Evolutionary conservation across 306 rosid genomes (phyloP), one percentile per base, ranked within the genome.

Genomic region (Cucurbita pepo): DNA sequence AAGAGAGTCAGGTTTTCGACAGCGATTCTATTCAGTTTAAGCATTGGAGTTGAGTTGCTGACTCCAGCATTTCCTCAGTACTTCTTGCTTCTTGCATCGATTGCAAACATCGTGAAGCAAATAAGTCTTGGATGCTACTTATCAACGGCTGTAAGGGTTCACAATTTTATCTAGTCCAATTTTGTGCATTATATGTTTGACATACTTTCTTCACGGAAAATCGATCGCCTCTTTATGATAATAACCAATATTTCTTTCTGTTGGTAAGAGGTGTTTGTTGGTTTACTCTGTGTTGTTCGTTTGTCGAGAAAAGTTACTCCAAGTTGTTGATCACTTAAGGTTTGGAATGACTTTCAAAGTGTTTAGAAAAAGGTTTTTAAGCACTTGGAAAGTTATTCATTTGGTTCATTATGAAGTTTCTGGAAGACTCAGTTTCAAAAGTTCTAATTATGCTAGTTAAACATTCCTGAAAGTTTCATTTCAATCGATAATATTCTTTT

Each of bases 1-100:
- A 77, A 92, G 98, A 87, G 98, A 72, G 98, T 93, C 80, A 82
- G 98, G 85, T 93, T 90, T 72, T 76, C 83, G 9, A 90, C 98
- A 0, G 86, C 98, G 1, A 83, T 90, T 77, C 73, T 90, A 51
- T 90, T 88, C 84, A 87, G 77, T 76, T 83, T 87, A 78, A 86
- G 98, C 85, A 80, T 90, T 69, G 96, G 93, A 81, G 91, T 93
- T 59, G 98, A 93, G 85, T 80, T 90, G 83, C 84, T 93, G 75
- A 93, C 98, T 69, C 96, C 98, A 36, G 75, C 74, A 50, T 85
- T 85, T 81, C 96, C 96, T 43, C 85, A 54, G 58, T 82, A 79
- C 82, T 92, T 92, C 80, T 83, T 90, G 87, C 81, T 92, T 76
- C 96, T 92, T 55, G 98, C 98, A 71, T 81, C 96, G 40, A 77